Conservation (phyloP, 108 stramenopile species). For the Cyclotella sp. region DNA sequence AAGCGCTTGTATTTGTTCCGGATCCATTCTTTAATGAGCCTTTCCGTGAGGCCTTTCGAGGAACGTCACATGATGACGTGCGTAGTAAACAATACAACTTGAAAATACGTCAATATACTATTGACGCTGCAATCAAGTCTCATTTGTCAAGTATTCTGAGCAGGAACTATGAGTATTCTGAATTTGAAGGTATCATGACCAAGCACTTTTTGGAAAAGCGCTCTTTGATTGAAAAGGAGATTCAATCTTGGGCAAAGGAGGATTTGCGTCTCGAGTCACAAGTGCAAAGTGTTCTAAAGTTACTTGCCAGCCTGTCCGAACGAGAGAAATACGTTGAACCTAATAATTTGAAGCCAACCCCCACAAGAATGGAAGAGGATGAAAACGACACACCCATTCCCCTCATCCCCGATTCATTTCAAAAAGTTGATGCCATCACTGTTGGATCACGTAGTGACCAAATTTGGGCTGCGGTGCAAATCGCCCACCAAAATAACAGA, state of each 20-base stretch:
- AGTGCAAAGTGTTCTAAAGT: too few relatives aligned
- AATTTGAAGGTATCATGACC: constrained; percentile 55
- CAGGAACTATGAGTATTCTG: constrained; percentile 48
- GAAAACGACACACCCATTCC: constrained; percentile 55
- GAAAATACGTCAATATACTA: constrained; percentile 57
- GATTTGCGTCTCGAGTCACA: constrained; percentile 9
- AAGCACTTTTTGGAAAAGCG: too few relatives aligned
- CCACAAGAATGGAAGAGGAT: constrained; percentile 23
- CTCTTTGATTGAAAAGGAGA: too few relatives aligned
- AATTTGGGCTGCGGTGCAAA: too few relatives aligned
- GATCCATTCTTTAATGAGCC: constrained; percentile 97
- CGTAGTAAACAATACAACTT: constrained; percentile 55
- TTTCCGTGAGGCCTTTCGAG: constrained; percentile 51
- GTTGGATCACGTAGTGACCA: constrained; percentile 57
- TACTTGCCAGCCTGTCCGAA: constrained; percentile 18
- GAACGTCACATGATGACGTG: constrained; percentile 36
- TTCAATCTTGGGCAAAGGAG: constrained; percentile 39
- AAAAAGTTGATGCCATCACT: constrained; percentile 58
- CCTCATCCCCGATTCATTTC: constrained; percentile 60
- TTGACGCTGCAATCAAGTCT: constrained; percentile 45
- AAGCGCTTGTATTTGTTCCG: constrained; percentile 82
- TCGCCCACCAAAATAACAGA: too few relatives aligned
- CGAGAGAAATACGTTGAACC: background rate
- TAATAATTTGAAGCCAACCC: constrained; percentile 1
- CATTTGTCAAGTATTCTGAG: constrained; percentile 33